Conservation (phyloP, 306 rosid species). For the Boehmeria nivea region DNA sequence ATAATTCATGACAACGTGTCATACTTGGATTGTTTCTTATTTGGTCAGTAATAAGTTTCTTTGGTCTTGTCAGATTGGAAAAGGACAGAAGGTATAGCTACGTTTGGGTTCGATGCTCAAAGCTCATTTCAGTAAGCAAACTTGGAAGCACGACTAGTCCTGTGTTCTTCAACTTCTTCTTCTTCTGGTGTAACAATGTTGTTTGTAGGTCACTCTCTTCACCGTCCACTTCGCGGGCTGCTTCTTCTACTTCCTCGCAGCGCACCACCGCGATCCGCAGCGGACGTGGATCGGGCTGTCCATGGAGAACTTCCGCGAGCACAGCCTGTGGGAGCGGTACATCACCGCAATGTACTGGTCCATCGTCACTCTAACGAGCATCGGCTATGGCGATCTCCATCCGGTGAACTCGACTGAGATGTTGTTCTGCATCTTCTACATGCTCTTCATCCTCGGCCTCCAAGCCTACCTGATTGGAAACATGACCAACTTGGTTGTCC, state of each 20-base stretch:
- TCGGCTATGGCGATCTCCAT: constrained; percentile 87
- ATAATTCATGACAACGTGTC: too few relatives aligned
- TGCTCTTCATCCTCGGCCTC: constrained; percentile 54
- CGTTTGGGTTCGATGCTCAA: constrained; percentile 58
- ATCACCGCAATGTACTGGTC: constrained; percentile 71
- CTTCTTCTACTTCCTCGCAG: constrained; percentile 45
- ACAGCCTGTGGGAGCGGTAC: constrained; percentile 24
- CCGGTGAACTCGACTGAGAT: constrained; percentile 56
- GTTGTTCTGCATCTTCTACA: constrained; percentile 39
- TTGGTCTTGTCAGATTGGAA: constrained; percentile 46
- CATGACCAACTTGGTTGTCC: constrained; percentile 82
- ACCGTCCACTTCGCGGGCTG: constrained; percentile 59
- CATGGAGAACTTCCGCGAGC: not conserved
- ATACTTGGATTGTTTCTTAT: too few relatives aligned
- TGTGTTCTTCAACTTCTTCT: not conserved
- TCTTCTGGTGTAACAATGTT: constrained; percentile 6
- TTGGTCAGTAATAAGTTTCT: too few relatives aligned
- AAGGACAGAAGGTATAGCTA: constrained; percentile 66
- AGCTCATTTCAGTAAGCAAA: constrained; percentile 70
- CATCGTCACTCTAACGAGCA: constrained; percentile 49
- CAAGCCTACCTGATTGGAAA: constrained; percentile 69
- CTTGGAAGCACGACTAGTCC: not conserved
- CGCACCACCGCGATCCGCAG: constrained; percentile 14
- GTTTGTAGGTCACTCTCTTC: constrained; percentile 64
- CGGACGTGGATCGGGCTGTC: constrained; percentile 44